Conservation (phyloP, 2,329 filamentous ascomycete genomes). For the Fusarium burgessii region DNA sequence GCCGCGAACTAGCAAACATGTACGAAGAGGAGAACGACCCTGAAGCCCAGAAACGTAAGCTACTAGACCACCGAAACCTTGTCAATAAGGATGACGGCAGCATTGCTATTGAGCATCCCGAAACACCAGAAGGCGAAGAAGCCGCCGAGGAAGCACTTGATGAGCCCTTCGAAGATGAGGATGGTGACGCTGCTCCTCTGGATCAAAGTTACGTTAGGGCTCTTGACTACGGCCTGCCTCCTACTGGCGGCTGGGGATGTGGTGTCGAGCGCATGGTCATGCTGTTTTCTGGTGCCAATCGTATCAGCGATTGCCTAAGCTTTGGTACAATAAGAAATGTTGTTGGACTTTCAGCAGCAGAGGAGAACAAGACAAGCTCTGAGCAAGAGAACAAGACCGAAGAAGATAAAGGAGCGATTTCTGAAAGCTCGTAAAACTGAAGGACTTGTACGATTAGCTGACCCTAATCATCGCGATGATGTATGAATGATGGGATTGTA, state of each 20-base stretch:
- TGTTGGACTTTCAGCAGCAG: conserved; percentile 61
- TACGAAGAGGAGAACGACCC: conserved; percentile 99
- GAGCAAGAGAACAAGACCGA: conserved; percentile 34
- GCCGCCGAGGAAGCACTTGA: conserved; percentile 10
- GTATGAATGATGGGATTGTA: conserved; percentile 43
- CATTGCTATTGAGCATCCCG: conserved; percentile 46
- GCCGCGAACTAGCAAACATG: conserved; percentile 90
- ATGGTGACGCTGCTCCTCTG: conserved; percentile 59
- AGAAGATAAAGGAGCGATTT: conserved; percentile 38
- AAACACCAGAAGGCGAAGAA: conserved; percentile 13
- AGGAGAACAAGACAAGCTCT: conserved; percentile 39
- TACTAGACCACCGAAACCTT: conserved; percentile 66
- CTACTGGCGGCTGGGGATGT: conserved; percentile 96
- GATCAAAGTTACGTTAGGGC: conserved; percentile 89
- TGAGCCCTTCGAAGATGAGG: conserved; percentile 52
- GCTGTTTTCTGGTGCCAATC: conserved; percentile 82
- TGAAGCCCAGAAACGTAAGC: conserved; percentile 85
- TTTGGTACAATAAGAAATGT: conserved; percentile 87
- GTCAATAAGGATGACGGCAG: conserved; percentile 52
- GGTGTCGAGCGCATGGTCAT: conserved; percentile 92
- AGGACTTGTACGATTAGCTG: conserved; percentile 16
- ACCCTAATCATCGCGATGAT: conserved; percentile 19
- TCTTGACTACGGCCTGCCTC: conserved; percentile 90
- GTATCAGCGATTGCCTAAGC: conserved; percentile 86
- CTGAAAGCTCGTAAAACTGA: conserved; percentile 10